A percentile compares a stretch with the other conserved stretches of the same genome.
These are phyloP conservation scores for Eucalyptus paniculata DNA, from an alignment of 345 rosid genomes.

Conservation along the genomic window DNA sequence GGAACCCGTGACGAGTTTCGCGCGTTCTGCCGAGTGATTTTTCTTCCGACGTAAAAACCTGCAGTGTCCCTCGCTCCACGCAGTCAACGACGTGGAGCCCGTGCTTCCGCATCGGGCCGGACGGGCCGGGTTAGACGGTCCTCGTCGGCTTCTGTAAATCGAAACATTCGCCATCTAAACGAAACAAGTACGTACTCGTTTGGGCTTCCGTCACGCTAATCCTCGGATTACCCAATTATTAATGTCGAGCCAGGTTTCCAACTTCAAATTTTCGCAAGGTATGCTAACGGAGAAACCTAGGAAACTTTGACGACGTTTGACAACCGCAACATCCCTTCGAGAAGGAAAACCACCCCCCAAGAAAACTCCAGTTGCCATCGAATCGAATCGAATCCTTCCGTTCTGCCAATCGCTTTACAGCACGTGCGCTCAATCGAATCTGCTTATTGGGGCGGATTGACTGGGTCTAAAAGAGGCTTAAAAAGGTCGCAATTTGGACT, in stretches of 20 bases:
- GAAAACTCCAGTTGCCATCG: background rate
- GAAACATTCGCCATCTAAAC: background rate
- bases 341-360: no score
- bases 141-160: background rate
- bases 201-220: background rate
- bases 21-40: background rate
- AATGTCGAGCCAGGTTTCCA: background rate
- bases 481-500: background rate
- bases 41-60: background rate
- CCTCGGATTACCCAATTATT: background rate
- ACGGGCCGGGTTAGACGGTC: background rate
- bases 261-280: background rate
- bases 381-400: background rate
- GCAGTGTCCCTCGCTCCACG: background rate
- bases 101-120: background rate
- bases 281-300: background rate
- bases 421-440: background rate
- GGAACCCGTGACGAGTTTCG: background rate
- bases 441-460: background rate
- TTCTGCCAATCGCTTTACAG: background rate
- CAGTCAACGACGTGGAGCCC: background rate
- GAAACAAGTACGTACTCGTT: background rate
- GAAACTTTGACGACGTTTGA: background rate
- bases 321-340: background rate
- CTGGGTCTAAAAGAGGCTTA: background rate